phyloP scores from a whole-genome alignment of 2,329 filamentous ascomycete species.

The Penicillium sp. region DNA sequence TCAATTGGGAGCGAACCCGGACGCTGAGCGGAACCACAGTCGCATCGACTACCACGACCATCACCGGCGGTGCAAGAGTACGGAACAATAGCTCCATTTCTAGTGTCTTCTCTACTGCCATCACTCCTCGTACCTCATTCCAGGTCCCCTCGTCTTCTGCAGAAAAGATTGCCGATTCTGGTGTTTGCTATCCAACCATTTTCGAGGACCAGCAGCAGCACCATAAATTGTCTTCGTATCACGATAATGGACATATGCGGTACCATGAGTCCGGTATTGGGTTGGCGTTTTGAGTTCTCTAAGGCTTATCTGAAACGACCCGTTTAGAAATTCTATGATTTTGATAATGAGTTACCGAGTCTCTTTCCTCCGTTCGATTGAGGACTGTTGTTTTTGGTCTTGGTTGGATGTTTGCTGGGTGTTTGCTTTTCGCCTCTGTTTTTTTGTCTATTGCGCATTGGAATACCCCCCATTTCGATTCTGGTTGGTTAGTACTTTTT shows the following conservation, averaged over 20 bases:
- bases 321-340: background rate
- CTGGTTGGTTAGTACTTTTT: background rate
- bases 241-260: slow-evolving; percentile 9
- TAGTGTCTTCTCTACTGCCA: slow-evolving; percentile 20
- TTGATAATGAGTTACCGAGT: background rate
- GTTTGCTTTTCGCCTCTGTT: background rate
- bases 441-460: background rate
- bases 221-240: slow-evolving; percentile 3
- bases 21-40: slow-evolving; percentile 39
- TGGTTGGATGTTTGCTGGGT: background rate
- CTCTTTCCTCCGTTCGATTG: background rate
- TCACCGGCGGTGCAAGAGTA: slow-evolving; percentile 16
- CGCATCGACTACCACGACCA: slow-evolving; percentile 28
- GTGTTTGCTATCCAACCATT: slow-evolving; percentile 24
- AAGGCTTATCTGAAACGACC: background rate
- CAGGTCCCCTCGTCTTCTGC: slow-evolving; percentile 8
- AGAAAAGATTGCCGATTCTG: slow-evolving; percentile 23
- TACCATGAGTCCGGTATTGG: slow-evolving; percentile 31
- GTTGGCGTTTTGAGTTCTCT: slow-evolving; percentile 29
- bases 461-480: slow-evolving; percentile 3
- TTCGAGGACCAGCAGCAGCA: slow-evolving; percentile 26
- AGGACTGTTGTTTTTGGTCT: background rate
- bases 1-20: slow-evolving; percentile 29
- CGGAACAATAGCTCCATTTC: slow-evolving; percentile 30
- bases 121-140: slow-evolving; percentile 18